Base-by-base conservation (phyloP, 2,329 filamentous ascomycete species). In the Pseudocercospora cruenta region DNA sequence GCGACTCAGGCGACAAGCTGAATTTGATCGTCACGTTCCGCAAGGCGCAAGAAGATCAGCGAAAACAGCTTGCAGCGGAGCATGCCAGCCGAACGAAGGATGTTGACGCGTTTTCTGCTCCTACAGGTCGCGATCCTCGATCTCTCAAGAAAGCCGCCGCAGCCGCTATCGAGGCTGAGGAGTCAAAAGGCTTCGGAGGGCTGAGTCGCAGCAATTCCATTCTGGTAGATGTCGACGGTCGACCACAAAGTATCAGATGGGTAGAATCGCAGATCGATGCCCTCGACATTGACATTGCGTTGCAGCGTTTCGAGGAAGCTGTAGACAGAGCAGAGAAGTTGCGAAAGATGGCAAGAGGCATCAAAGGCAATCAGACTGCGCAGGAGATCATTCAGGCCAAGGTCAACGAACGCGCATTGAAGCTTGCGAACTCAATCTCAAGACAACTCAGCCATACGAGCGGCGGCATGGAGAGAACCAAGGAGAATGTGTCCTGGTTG, bases 211-310 rank as follows among this genome's bases (percentile, higher is more conserved):
- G 72, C 51, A 73, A 73, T 49, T 74, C 73, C 67, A 91, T 97
- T 81, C 87, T 97, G 63, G 94, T 99, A 71, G 95, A 99, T 73
- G 92, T 97, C 14, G 95, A 98, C 74, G 95, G 95, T 58, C 96
- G 96, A 74, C 94, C 97, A 78, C 93, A 98, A 77, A 97, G 95
- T 76, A 85, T 99, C 55, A 91, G 94, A 61, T 97, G 93, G 93
- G 93, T 99, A 0, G 95, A 99, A 78, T 88, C 89, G 60, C 93
- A 98, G 80, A 91, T 99, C 78, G 95, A 99, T 76, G 93, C 96
- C 75, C 87, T 99, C 5, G 95, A 99, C 75, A 98, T 98, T 73
- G 91, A 96, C 73, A 94, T 99, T 74, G 94, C 95, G 0, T 85
- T 97, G 59, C 94, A 98, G 77, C 87, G 88, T 49, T 95, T 97